Evolutionary conservation across 1,284 basidiomycete genomes (phyloP).

Genomic region (Cystobasidium pallidum): DNA sequence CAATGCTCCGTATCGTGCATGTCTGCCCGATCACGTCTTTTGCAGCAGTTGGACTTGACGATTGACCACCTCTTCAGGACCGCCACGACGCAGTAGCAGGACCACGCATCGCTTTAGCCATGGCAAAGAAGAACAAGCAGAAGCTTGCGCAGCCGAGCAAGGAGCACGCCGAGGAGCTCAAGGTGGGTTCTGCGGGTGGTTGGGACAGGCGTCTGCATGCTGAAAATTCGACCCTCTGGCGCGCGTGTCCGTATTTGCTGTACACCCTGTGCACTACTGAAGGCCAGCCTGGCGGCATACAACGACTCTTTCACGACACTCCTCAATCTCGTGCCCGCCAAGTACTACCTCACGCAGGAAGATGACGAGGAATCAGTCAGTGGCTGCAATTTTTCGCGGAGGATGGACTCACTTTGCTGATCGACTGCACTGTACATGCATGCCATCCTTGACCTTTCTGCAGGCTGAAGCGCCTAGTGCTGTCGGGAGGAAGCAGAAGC

Average conservation of each 20-base stretch:
- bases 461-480: background rate
- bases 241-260: background rate
- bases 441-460: background rate
- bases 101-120: background rate
- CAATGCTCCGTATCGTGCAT: background rate
- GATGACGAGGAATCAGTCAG: slow-evolving; percentile 63
- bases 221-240: slow-evolving; percentile 31
- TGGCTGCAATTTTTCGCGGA: slow-evolving; percentile 4
- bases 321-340: slow-evolving; percentile 79
- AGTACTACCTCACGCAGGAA: slow-evolving; percentile 78
- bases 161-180: slow-evolving; percentile 28
- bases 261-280: slow-evolving; percentile 56
- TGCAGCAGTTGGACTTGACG: background rate
- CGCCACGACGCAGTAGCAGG: background rate
- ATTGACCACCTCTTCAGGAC: background rate
- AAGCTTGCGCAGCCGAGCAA: slow-evolving; percentile 12
- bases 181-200: slow-evolving; percentile 6
- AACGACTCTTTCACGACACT: slow-evolving; percentile 81
- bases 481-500: slow-evolving; percentile 70
- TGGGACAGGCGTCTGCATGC: background rate
- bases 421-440: background rate
- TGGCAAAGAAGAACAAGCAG: slow-evolving; percentile 35
- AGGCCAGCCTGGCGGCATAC: slow-evolving; percentile 73
- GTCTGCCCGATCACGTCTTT: background rate
- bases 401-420: background rate